Base-by-base conservation (phyloP, 1,284 basidiomycete genomes). In the Phellopilus nigrolimitatus region DNA sequence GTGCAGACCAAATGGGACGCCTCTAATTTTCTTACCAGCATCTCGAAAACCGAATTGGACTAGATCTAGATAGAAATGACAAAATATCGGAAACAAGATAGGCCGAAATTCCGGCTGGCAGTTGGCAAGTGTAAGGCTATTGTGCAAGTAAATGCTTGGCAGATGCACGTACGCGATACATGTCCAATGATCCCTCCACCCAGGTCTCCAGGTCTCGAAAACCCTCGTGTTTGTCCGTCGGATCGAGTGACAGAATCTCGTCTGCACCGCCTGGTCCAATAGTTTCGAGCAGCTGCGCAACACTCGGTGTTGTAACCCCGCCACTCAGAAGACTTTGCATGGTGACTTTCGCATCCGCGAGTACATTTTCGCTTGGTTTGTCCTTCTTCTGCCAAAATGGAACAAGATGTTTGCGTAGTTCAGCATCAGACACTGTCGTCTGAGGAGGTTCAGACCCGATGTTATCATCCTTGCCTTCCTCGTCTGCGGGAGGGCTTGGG, bases 61-160 rank as follows among this genome's bases (percentile, higher is more conserved):
- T 43, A 99, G 78, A 66, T 98, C 95, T 30, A 99, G 76, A 68
- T 95, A 98, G 62, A 97, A 97, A 68, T 99, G 94, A 37, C 91
- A 92, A 65, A 98, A 99, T 56, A 99, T 88, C 3, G 97, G 97
- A 62, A 95, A 95, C 13, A 97, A 71, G 30, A 99, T 85, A 31
- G 93, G 91, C 56, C 89, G 75, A 59, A 99, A 88, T 68, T 99
- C 95, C 53, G 93, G 91, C 90, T 94, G 63, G 51, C 39, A 58
- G 55, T 43, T 42, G 25, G 49, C 55, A 39, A 21, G 10, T 21
- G 28, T 39, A 56, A 33, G 15, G 15, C 37, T 25, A 24, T 42
- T 28, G 9, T 30, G 43, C 42, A 37, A 39, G 36, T 30, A 51
- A 58, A 27, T 47, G 44, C 15, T 56, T 36, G 37, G 51, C 49